Base-by-base conservation (phyloP, 805 yeast species). In the Pichia rugopelliculosa region DNA sequence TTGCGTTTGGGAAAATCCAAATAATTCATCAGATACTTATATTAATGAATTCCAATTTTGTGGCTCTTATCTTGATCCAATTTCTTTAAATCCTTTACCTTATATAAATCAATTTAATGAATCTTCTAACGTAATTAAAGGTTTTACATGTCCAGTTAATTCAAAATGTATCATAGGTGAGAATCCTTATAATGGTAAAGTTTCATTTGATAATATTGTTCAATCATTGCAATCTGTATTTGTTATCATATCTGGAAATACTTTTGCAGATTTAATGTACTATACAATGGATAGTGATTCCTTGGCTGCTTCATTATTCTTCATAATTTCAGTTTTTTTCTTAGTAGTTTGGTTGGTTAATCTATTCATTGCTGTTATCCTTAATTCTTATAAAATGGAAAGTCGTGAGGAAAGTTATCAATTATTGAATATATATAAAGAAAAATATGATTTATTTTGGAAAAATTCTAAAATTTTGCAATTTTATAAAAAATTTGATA, bases 231-330 rank as follows among this genome's bases (percentile, higher is more conserved):
- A 91, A 59, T 65, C 89, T 61, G 91, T 89, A 2, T 89, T 88
- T 62, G 90, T 93, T 21, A 69, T 89, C 27, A 82, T 91, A 76
- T 83, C 90, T 59, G 90, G 88, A 17, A 93, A 93, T 61, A 89
- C 97, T 0, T 91, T 89, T 64, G 80, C 96, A 0, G 93, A 88
- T 62, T 69, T 88, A 55, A 87, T 91, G 97, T 90, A 89, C 59
- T 71, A 83, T 52, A 76, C 87, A 6, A 85, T 87, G 82, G 88
- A 88, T 59, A 74, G 91, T 4, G 98, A 91, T 58, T 78, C 80
- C 40, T 70, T 87, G 73, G 88, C 82, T 0, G 80, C 96, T 0
- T 69, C 82, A 25, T 60, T 86, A 22, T 89, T 82, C 59, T 90
- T 80, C 65, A 77, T 93, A 10, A 71, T 74, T 44, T 79, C 85